Percentiles rank a stretch among this genome's conserved stretches.
Conservation (phyloP, 768 basidiomycete species). For the Boletus tylopilopsis region DNA sequence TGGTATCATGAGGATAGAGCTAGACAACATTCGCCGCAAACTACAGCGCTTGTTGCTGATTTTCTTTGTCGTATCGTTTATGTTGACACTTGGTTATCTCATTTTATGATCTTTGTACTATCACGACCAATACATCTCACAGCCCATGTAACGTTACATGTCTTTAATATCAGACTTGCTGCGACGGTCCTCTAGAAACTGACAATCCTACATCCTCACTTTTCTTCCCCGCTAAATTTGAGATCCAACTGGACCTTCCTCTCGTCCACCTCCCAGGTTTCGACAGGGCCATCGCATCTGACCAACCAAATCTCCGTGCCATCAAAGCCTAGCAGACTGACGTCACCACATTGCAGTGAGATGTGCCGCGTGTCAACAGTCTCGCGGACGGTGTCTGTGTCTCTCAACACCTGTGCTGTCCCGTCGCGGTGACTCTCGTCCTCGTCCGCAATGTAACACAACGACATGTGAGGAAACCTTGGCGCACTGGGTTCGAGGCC, state of each 20-base stretch:
- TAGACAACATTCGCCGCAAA: constrained; percentile 1
- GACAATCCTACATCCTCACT: background rate
- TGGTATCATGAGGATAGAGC: constrained; percentile 16
- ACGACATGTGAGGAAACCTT: constrained; percentile 65
- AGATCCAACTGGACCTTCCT: constrained; percentile 31
- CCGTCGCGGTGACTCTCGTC: constrained; percentile 53
- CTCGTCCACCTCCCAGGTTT: constrained; percentile 48
- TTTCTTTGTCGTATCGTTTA: constrained; percentile 3
- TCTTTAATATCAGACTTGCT: background rate
- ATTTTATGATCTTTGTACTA: background rate
- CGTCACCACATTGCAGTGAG: constrained; percentile 21
- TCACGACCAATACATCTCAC: background rate
- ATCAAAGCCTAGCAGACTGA: constrained; percentile 41
- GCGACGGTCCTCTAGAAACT: background rate
- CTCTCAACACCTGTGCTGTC: constrained; percentile 42
- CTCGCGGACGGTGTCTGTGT: constrained; percentile 32
- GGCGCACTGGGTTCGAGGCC: constrained; percentile 47
- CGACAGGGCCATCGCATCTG: constrained; percentile 58
- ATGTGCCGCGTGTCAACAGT: constrained; percentile 26
- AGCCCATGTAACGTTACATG: background rate
- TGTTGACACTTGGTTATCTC: constrained; percentile 4
- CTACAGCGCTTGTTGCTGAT: constrained; percentile 4
- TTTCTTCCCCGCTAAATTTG: background rate
- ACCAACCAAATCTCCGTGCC: constrained; percentile 56
- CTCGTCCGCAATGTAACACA: constrained; percentile 69